Base-by-base conservation (phyloP, 345 rosid species). In the Melastoma malabathricum region DNA sequence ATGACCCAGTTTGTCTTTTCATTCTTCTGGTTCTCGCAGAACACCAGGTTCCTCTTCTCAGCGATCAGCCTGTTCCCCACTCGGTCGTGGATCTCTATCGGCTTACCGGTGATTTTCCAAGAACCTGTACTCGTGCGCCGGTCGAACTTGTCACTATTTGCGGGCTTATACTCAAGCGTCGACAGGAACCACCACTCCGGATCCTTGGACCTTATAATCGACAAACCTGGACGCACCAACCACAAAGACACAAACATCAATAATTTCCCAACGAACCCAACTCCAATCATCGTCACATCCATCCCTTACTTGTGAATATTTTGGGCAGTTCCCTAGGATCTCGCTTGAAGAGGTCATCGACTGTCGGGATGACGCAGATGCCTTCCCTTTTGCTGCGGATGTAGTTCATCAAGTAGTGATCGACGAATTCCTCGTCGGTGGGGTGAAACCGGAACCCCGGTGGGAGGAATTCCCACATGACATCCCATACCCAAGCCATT, bases 141-240 rank as follows among this genome's bases (percentile, higher is more conserved):
- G 54, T 51, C 44, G 18, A 13, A 31, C 44, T 51, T 51, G 0
- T 20, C 39, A 16, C 18, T 9, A 4, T 34, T 51, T 18, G 0
- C 13, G 29, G 54, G n/a, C 54, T 31, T 51, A 18, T 9, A 16
- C 44, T 2, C n/a, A 31, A 51, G 54, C 15, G 10, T 18, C 17
- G 44, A 31, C 0, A 31, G 18, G 54, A 51, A 51, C 54, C 54
- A 51, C 54, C 54, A 51, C 54, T 51, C 44, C 3, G 54, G 43
- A 14, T 51, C 54, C 54, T 27, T 31, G 9, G 54, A 16, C 43
- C 43, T 51, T 43, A 51, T 43, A 31, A 51, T 51, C 15, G 54
- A 51, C 43, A 3, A 9, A 13, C 0, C 54, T 51, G 18, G 19
- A 51, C 43, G 10, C 18, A 5, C 54, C 38, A 31, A 31, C 7